These are phyloP conservation scores for Neodidymelliopsis sp. DNA, from an alignment of 2,329 filamentous ascomycete genomes.

Conservation along the genomic window DNA sequence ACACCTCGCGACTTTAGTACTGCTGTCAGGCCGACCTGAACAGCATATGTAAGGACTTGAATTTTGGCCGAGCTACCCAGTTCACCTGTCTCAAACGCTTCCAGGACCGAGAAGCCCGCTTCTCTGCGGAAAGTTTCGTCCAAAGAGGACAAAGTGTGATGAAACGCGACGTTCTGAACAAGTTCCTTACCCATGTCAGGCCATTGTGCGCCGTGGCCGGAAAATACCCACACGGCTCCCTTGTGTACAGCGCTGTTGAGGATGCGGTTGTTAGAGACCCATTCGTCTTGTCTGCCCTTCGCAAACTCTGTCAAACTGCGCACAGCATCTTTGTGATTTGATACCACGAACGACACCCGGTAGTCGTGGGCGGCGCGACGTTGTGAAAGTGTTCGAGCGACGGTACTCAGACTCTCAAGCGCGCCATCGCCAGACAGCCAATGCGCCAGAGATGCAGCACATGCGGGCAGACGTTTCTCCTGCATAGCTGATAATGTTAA, in stretches of 20 bases:
- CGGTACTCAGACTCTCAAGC: constrained; percentile 20
- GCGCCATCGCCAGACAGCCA: constrained; percentile 35
- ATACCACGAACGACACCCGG: constrained; percentile 36
- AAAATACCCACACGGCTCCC: constrained; percentile 51
- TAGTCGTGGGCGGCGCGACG: constrained; percentile 46
- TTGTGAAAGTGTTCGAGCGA: constrained; percentile 40
- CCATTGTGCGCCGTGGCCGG: constrained; percentile 56
- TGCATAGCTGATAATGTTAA: constrained; percentile 44
- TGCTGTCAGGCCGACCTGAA: constrained; percentile 47
- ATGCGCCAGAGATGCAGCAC: constrained; percentile 28
- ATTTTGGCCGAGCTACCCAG: constrained; percentile 38
- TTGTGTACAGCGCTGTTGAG: constrained; percentile 21
- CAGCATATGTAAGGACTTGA: constrained; percentile 47
- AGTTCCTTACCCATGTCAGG: constrained; percentile 52
- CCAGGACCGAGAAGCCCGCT: constrained; percentile 25
- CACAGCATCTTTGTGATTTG: constrained; percentile 28
- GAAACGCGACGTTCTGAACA: constrained; percentile 34
- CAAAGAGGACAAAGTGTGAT: constrained; percentile 30
- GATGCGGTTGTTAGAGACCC: constrained; percentile 15
- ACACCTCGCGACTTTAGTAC: constrained; percentile 44
- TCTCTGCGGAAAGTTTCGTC: constrained; percentile 33
- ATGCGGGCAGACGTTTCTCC: constrained; percentile 36
- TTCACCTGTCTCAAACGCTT: constrained; percentile 24
- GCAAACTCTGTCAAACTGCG: constrained; percentile 24
- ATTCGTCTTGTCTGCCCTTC: constrained; percentile 13